Conservation (phyloP, 2,329 filamentous ascomycete species). For the Colletotrichum chrysophilum region DNA sequence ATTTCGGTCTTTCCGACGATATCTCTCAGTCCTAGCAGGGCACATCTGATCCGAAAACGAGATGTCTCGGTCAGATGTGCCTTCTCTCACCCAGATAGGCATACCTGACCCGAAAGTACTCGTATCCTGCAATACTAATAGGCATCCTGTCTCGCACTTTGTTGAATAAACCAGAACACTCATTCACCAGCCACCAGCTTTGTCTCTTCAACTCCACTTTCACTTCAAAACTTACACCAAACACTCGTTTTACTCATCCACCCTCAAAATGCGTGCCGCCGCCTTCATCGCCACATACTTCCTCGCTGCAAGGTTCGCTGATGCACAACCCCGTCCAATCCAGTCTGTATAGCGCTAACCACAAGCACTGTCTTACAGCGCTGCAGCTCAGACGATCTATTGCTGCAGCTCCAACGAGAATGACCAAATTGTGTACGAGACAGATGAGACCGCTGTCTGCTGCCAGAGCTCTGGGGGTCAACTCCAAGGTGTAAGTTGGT, state of each 20-base stretch:
- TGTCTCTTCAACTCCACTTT: background rate
- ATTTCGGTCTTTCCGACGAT: background rate
- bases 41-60: background rate
- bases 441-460: background rate
- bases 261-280: background rate
- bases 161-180: background rate
- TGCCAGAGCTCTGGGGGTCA: background rate
- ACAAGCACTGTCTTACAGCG: background rate
- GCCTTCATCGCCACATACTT: background rate
- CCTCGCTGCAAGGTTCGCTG: background rate
- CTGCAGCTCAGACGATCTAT: background rate
- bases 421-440: background rate
- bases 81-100: background rate
- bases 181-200: background rate
- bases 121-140: background rate
- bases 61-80: too few relatives aligned
- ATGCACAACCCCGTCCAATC: fast-evolving
- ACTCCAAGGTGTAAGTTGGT: background rate
- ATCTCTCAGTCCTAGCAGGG: background rate
- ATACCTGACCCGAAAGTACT: background rate
- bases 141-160: background rate
- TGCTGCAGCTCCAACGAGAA: background rate
- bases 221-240: background rate
- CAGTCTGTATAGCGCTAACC: background rate
- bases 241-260: background rate